phyloP scores from a whole-genome alignment of 2,329 filamentous ascomycete genomes.

The Monilinia laxa region DNA sequence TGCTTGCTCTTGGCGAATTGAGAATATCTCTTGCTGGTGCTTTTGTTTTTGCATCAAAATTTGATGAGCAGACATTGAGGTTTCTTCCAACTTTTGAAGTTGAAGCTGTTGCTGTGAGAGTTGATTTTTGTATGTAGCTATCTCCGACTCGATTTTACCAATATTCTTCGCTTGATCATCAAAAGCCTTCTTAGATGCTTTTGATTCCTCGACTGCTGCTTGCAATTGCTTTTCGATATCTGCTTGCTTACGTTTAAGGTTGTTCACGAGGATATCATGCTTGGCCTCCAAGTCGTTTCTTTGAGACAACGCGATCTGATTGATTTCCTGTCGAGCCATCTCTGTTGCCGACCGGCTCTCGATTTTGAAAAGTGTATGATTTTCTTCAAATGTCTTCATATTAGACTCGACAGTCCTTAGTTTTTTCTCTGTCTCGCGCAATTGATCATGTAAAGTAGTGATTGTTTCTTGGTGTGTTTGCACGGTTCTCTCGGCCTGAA shows the following conservation, averaged over 20 bases:
- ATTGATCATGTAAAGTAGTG: constrained; percentile 23
- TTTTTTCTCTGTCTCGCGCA: constrained; percentile 25
- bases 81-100: constrained; percentile 14
- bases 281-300: constrained; percentile 4
- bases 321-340: constrained; percentile 34
- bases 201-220: background rate
- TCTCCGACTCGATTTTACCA: background rate
- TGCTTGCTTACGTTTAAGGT: constrained; percentile 15
- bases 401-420: constrained; percentile 27
- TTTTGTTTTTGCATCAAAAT: background rate
- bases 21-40: constrained; percentile 6
- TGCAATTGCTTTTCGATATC: constrained; percentile 10
- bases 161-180: background rate
- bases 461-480: constrained; percentile 22
- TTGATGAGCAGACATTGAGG: background rate
- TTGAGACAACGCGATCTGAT: constrained; percentile 24
- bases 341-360: background rate
- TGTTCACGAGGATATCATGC: constrained; percentile 14
- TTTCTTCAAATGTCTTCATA: constrained; percentile 35
- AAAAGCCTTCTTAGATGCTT: background rate
- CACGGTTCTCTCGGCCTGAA: constrained; percentile 27
- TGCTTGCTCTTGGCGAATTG: constrained; percentile 8
- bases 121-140: constrained; percentile 14
- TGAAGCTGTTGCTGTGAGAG: constrained; percentile 10
- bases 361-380: constrained; percentile 31